Evolutionary conservation across 2,329 filamentous ascomycete species (phyloP), one percentile per base, ranked within the genome.

Genomic region (Diaporthe vaccinii): DNA sequence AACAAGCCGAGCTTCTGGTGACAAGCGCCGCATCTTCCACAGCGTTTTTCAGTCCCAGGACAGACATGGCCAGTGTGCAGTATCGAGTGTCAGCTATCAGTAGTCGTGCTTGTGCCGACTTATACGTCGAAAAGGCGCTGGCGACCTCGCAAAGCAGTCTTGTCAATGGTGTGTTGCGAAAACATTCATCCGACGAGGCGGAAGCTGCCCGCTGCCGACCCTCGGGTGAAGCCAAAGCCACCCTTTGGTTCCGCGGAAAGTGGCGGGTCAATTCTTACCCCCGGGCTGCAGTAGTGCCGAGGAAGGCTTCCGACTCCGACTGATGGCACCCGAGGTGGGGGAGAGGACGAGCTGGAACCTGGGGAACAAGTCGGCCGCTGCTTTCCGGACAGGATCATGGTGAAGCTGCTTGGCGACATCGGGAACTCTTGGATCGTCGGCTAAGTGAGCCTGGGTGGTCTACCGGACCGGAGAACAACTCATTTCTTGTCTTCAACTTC

Each of bases 181-280:
- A 75, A 74, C 62, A 28, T 74, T 74, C 65, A 74, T 71, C 74
- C 74, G 74, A 70, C 55, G 36, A 36, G 28, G 58, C 61, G 57
- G 53, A 34, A 68, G 55, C 46, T 36, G 9, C 51, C 51, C 69
- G 31, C 15, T 51, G 14, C 58, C 51, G 53, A 71, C 46, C 34
- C 22, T 68, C 65, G 65, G 65, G 46, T 53, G 65, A 68, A 39
- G 59, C 39, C 68, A 72, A 25, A 58, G 25, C 74, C 22, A 36
- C 68, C 59, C 59, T 61, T 41, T 28, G 61, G 14, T 53, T 53
- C 46, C 51, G 41, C 51, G 73, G 75, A 62, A 74, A 72, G 44
- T 57, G 59, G 51, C 75, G 75, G 72, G 72, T 72, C 68, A 74
- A 72, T 74, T 44, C 67, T 74, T 74, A 74, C 57, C 72, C 72